Evolutionary conservation across 2,329 filamentous ascomycete species (phyloP).

Genomic region (Tolypocladium endophyticum): DNA sequence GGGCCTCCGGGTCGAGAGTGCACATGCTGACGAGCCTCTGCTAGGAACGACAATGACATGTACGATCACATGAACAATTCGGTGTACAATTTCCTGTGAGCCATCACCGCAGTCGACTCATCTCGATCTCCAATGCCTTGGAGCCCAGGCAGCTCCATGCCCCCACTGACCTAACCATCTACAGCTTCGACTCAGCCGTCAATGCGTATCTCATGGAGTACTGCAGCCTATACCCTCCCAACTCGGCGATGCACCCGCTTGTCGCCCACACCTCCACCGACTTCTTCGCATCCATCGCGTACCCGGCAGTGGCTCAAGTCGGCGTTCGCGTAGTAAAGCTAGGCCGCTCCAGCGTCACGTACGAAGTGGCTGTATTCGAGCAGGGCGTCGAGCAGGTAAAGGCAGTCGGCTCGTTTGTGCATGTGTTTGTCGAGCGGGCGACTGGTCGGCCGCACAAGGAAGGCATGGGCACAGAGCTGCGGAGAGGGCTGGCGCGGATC

Average conservation of each 20-base stretch:
- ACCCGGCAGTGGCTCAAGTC: slow-evolving; percentile 73
- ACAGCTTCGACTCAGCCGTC: slow-evolving; percentile 75
- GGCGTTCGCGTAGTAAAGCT: slow-evolving; percentile 74
- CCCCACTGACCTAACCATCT: not conserved
- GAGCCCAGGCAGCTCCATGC: not conserved
- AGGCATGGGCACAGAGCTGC: slow-evolving; percentile 54
- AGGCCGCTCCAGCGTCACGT: slow-evolving; percentile 77
- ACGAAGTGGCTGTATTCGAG: slow-evolving; percentile 82
- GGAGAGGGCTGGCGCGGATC: slow-evolving; percentile 47
- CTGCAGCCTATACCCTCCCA: slow-evolving; percentile 62
- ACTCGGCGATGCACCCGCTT: slow-evolving; percentile 64
- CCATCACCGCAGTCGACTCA: not conserved
- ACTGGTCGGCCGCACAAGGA: slow-evolving; percentile 55
- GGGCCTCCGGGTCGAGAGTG: not conserved
- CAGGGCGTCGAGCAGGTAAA: slow-evolving; percentile 62
- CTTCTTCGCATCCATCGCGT: slow-evolving; percentile 73
- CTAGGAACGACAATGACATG: slow-evolving; percentile 91
- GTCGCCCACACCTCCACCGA: slow-evolving; percentile 80
- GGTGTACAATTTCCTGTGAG: slow-evolving; percentile 68
- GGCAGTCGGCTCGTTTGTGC: slow-evolving; percentile 76
- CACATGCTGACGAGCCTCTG: not conserved
- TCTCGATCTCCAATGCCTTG: not conserved
- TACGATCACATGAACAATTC: slow-evolving; percentile 90
- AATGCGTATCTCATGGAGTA: slow-evolving; percentile 79
- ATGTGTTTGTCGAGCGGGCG: slow-evolving; percentile 75